Evolutionary conservation across 176 grass and related monocot genomes (phyloP).

Genomic region (Luzula sylvatica): DNA sequence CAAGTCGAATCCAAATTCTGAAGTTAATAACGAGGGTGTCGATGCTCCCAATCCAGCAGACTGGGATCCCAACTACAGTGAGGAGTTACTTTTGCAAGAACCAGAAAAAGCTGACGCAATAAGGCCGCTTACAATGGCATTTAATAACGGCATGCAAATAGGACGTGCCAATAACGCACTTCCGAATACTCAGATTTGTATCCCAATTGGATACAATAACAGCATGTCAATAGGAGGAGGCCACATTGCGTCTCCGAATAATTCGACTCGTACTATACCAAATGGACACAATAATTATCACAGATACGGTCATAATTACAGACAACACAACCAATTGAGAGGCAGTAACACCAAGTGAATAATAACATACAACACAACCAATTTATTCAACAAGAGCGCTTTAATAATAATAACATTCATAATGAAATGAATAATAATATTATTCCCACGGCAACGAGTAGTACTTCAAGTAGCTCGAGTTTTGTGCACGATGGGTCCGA

Average conservation of each 20-base stretch:
- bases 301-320: no score
- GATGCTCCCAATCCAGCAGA: constrained; percentile 63
- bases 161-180: constrained; percentile 41
- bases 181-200: no score
- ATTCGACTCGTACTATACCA: no score
- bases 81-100: constrained; percentile 89
- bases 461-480: no score
- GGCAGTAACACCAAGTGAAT: constrained; percentile 9
- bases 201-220: no score
- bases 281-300: no score
- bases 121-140: constrained; percentile 31
- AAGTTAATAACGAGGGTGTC: constrained; percentile 20
- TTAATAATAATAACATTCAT: no score
- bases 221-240: no score
- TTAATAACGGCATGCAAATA: constrained; percentile 34
- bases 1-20: constrained; percentile 6
- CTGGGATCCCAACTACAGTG: constrained; percentile 97
- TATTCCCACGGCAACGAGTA: background rate
- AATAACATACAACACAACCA: constrained; percentile 16
- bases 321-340: constrained; percentile 29
- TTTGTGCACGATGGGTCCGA: constrained; percentile 25
- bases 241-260: no score
- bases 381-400: constrained; percentile 32
- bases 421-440: constrained; percentile 9
- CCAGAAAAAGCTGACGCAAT: constrained; percentile 25